Conservation (phyloP, 257 asterid genomes). For the Misopates orontium region DNA sequence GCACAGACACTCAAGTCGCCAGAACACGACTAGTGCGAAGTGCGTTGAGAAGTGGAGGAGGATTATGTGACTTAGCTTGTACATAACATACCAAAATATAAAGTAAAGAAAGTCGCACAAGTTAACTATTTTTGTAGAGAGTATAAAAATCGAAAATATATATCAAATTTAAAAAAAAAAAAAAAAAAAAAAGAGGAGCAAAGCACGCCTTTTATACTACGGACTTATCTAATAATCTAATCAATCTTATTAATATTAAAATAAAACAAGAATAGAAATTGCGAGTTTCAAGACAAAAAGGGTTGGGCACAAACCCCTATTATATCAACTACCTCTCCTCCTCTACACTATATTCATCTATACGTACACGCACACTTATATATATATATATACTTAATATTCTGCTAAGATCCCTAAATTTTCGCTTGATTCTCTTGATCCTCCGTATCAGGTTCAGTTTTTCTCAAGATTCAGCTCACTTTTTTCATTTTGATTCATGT, state of each 20-base stretch:
- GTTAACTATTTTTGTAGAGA: background rate
- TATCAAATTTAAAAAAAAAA: background rate
- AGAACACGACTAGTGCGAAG: no score
- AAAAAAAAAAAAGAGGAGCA: constrained; percentile 28
- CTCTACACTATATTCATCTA: background rate
- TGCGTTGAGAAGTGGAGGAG: no score
- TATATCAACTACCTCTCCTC: no score
- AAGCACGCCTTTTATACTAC: constrained; percentile 34
- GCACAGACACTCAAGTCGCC: no score
- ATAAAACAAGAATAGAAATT: constrained; percentile 1
- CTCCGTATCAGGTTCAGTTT: constrained; percentile 17
- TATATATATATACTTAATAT: background rate
- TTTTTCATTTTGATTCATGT: no score
- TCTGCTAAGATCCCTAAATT: background rate
- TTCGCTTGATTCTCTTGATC: constrained; percentile 6
- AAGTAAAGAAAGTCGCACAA: no score
- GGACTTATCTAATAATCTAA: no score
- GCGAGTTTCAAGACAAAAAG: constrained; percentile 40
- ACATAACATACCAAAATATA: no score
- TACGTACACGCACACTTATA: background rate
- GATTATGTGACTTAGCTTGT: no score
- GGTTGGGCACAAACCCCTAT: constrained; percentile 48
- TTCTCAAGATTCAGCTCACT: background rate
- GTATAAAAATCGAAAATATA: background rate
- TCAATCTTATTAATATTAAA: background rate